These are phyloP conservation scores for Lactarius evosmus DNA, from an alignment of 768 basidiomycete species.

Conservation along the genomic window DNA sequence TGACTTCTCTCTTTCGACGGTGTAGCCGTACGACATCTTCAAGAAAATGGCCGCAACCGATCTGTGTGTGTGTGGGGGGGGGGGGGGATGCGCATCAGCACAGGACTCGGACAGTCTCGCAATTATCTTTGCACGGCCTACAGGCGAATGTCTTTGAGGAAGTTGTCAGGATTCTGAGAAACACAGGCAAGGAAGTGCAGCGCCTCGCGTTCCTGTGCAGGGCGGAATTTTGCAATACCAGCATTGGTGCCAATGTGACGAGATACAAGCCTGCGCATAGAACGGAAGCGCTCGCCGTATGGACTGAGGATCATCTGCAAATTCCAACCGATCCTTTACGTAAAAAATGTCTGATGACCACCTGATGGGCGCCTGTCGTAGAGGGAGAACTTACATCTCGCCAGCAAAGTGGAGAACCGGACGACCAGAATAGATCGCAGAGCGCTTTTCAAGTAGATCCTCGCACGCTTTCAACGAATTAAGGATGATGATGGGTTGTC, in stretches of 20 bases:
- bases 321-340: slow-evolving; percentile 19
- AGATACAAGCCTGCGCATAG: slow-evolving; percentile 18
- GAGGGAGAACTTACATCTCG: slow-evolving; percentile 3
- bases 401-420: slow-evolving; percentile 18
- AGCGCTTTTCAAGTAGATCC: slow-evolving; percentile 22
- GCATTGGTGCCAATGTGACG: slow-evolving; percentile 19
- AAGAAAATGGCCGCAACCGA: slow-evolving; percentile 16
- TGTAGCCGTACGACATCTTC: slow-evolving; percentile 19
- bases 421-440: slow-evolving; percentile 14
- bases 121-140: not conserved
- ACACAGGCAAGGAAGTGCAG: slow-evolving; percentile 12
- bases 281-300: slow-evolving; percentile 15
- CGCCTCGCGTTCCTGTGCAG: slow-evolving; percentile 12
- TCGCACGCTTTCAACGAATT: slow-evolving; percentile 20
- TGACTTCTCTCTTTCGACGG: slow-evolving; percentile 6
- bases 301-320: slow-evolving; percentile 17
- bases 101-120: not conserved
- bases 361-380: not conserved
- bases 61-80: too few species aligned
- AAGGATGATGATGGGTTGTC: slow-evolving; percentile 15
- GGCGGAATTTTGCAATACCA: not conserved
- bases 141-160: slow-evolving; percentile 13
- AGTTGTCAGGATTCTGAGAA: slow-evolving; percentile 11
- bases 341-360: not conserved
- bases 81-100: not conserved